Percentiles rank a stretch among this genome's conserved stretches.
Conservation (phyloP, 352 stramenopile genomes). For the Pythium apleroticum region DNA sequence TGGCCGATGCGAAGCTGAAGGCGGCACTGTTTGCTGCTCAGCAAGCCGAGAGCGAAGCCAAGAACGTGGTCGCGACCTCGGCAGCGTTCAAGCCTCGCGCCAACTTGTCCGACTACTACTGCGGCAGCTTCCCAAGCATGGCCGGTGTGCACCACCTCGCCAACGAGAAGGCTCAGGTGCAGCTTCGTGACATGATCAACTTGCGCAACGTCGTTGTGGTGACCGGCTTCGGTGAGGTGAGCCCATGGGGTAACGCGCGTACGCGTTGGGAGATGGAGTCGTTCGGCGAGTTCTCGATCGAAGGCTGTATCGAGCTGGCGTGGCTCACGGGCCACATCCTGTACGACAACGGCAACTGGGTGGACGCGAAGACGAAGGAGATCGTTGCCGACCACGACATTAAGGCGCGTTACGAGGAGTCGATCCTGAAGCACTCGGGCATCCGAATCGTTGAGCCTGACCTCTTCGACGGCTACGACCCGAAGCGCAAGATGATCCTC, state of each 20-base stretch:
- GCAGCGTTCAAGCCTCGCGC: constrained; percentile 43
- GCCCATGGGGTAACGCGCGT: constrained; percentile 82
- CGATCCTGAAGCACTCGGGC: constrained; percentile 72
- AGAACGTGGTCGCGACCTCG: constrained; percentile 6
- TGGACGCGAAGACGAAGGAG: constrained; percentile 82
- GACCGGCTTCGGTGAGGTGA: constrained; percentile 85
- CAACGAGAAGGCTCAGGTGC: constrained; percentile 33
- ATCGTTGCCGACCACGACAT: constrained; percentile 72
- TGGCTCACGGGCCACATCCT: constrained; percentile 84
- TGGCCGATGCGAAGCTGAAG: constrained; percentile 59
- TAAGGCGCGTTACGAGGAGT: constrained; percentile 82
- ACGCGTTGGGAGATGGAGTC: constrained; percentile 91
- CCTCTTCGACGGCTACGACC: constrained; percentile 88
- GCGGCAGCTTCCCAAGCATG: constrained; percentile 63
- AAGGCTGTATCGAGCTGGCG: constrained; percentile 87
- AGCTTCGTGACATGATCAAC: constrained; percentile 77
- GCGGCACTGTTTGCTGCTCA: constrained; percentile 32
- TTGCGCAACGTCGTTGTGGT: constrained; percentile 83
- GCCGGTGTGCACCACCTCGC: constrained; percentile 39
- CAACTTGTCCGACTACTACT: constrained; percentile 79
- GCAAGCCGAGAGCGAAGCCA: constrained; percentile 25
- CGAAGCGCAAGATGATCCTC: constrained; percentile 84
- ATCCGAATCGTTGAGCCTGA: constrained; percentile 87
- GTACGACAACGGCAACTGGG: constrained; percentile 82
- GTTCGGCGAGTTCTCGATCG: constrained; percentile 86